Base-by-base conservation (phyloP, 768 basidiomycete species). In the Mycena metata region DNA sequence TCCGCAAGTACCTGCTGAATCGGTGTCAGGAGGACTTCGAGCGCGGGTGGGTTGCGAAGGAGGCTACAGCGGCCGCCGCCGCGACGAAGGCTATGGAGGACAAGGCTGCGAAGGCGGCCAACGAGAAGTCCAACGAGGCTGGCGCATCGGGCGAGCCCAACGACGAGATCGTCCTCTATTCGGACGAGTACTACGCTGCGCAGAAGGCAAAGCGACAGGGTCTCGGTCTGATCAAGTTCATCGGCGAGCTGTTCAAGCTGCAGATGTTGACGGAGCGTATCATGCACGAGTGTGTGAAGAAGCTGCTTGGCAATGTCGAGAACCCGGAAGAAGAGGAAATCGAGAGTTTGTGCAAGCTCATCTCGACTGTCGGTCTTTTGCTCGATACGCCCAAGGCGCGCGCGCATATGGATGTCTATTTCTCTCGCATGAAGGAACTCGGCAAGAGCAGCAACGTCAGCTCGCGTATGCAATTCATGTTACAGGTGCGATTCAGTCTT, bases 21-120 rank as follows among this genome's bases (percentile, higher is more conserved):
- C 89, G 96, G 49, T 99, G 97, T 82, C 96, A 98, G 78, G 95
- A 98, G 76, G 96, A 98, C 82, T 98, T 99, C 79, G 97, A 99
- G 83, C 89, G 91, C 68, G 96, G 96, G 8, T 98, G 96, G 96
- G 87, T 92, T 43, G 89, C 90, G 24, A 94, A 96, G 79, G 95
- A 96, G 76, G 84, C 91, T 10, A 89, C 96, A 0, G 92, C 94
- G 21, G 91, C 90, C 4, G 96, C 96, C 17, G 96, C 96, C 21
- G 92, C 90, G 9, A 85, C 86, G 33, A 97, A 96, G 80, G 92
- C 91, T 7, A 85, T 85, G n/a, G 92, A 95, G 74, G 96, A 98
- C 78, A 85, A 92, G 74, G 94, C 93, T 19, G 86, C 88, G 57
- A 90, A 89, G 78, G 90, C 87, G 33, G 90, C 88, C 9, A 88